Conservation (phyloP, 768 basidiomycete species). For the Boletus fagicola region DNA sequence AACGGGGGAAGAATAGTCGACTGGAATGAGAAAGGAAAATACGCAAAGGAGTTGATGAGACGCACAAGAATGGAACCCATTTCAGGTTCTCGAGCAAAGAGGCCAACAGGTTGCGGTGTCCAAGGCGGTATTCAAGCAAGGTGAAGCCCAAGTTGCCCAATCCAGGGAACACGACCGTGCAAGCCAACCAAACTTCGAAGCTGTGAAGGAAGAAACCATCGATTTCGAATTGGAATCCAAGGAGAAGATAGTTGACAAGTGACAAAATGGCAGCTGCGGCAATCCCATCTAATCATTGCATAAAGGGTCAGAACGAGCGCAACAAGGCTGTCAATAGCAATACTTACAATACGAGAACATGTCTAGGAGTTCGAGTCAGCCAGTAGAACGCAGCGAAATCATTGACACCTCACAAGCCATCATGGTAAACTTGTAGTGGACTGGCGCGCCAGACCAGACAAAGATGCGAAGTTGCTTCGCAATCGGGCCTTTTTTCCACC, state of each 20-base stretch:
- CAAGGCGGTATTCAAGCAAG: slow-evolving; percentile 73
- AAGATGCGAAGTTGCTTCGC: slow-evolving; percentile 76
- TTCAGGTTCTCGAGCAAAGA: slow-evolving; percentile 29
- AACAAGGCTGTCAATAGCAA: not conserved
- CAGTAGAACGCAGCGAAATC: not conserved
- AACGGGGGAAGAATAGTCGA: not conserved
- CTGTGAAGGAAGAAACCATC: slow-evolving; percentile 76
- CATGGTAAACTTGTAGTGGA: slow-evolving; percentile 78
- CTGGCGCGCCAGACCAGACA: slow-evolving; percentile 71
- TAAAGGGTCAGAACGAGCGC: not conserved
- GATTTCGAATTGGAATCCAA: slow-evolving; percentile 66
- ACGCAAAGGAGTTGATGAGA: not conserved
- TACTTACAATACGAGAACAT: slow-evolving; percentile 53
- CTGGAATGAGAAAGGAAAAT: not conserved
- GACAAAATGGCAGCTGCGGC: slow-evolving; percentile 66
- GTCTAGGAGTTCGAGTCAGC: slow-evolving; percentile 27
- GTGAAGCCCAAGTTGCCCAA: slow-evolving; percentile 72
- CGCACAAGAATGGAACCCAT: slow-evolving; percentile 41
- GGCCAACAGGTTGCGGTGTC: slow-evolving; percentile 32
- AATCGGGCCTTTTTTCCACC: slow-evolving; percentile 80
- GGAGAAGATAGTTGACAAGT: slow-evolving; percentile 71
- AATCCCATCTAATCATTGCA: slow-evolving; percentile 43
- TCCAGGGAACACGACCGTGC: slow-evolving; percentile 71
- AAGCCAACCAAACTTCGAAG: slow-evolving; percentile 82
- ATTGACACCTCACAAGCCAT: slow-evolving; percentile 42